These are phyloP conservation scores for Teunomyces kruisii DNA, from an alignment of 805 yeast genomes.

Conservation along the genomic window DNA sequence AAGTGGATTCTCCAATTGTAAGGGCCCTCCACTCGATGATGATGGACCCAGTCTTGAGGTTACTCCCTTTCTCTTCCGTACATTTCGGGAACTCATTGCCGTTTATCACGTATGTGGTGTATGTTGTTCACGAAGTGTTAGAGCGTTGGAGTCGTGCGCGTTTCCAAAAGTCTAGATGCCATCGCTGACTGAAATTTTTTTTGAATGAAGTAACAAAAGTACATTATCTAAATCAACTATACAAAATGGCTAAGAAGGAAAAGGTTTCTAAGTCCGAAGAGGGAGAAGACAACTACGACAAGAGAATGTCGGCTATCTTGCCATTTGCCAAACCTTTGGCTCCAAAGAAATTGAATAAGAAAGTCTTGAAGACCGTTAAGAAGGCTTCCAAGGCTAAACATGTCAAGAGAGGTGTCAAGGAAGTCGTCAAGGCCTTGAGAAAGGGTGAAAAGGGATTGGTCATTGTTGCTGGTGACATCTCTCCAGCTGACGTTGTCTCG, in stretches of 20 bases:
- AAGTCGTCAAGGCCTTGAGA: constrained; percentile 95
- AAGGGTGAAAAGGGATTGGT: constrained; percentile 98
- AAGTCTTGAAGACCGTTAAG: constrained; percentile 91
- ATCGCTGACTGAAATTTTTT: constrained; percentile 11
- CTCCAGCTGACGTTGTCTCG: constrained; percentile 95
- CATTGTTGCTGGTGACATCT: constrained; percentile 95
- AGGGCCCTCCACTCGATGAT: neutral
- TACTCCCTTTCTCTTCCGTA: neutral
- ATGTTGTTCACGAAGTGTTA: neutral
- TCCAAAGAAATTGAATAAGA: constrained; percentile 91
- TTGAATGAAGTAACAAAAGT: neutral
- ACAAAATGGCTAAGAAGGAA: constrained; percentile 45
- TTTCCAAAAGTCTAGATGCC: constrained; percentile 5
- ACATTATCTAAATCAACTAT: neutral
- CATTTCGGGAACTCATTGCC: neutral
- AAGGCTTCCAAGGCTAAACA: constrained; percentile 98
- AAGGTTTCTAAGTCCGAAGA: constrained; percentile 43
- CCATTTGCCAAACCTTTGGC: constrained; percentile 96
- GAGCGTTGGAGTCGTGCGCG: neutral
- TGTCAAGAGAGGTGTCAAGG: constrained; percentile 98
- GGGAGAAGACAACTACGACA: constrained; percentile 79
- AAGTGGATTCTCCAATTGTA: constrained; percentile 6
- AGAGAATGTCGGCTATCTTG: constrained; percentile 83
- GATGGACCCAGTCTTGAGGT: neutral
- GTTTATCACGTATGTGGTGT: neutral